phyloP scores from a whole-genome alignment of 345 rosid genomes.

The Cardamine resedifolia region DNA sequence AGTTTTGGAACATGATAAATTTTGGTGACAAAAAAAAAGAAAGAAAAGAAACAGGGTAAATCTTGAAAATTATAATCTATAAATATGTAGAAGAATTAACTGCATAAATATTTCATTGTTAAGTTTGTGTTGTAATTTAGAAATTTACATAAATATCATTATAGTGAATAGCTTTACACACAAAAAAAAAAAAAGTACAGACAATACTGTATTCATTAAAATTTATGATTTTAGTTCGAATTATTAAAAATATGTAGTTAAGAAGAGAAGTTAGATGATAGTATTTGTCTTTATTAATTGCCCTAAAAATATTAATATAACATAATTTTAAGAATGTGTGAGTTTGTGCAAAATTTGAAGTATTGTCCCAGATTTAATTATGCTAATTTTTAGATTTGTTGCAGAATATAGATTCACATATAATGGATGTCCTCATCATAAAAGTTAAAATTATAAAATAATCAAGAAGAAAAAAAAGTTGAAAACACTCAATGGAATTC shows the following conservation, averaged over 20 bases:
- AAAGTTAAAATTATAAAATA: neutral
- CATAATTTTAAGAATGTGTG: neutral
- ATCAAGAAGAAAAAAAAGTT: neutral
- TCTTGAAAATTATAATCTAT: neutral
- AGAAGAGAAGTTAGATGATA: neutral
- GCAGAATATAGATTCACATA: neutral
- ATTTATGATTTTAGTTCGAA: neutral
- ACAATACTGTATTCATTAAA: neutral
- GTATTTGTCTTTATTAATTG: neutral
- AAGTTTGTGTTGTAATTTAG: neutral
- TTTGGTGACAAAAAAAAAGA: neutral
- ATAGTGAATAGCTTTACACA: neutral
- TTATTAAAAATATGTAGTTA: neutral
- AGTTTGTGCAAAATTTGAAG: conserved; percentile 1
- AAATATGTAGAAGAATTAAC: neutral
- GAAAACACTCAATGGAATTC: conserved; percentile 1
- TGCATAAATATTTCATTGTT: neutral
- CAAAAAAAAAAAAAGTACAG: neutral
- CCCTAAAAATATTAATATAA: neutral
- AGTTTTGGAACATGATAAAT: neutral
- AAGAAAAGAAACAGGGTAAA: neutral
- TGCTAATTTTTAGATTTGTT: neutral
- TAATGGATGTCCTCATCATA: neutral
- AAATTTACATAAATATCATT: neutral
- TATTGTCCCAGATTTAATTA: neutral